Conservation (phyloP, 768 basidiomycete species). For the Lentinus tigrinus region DNA sequence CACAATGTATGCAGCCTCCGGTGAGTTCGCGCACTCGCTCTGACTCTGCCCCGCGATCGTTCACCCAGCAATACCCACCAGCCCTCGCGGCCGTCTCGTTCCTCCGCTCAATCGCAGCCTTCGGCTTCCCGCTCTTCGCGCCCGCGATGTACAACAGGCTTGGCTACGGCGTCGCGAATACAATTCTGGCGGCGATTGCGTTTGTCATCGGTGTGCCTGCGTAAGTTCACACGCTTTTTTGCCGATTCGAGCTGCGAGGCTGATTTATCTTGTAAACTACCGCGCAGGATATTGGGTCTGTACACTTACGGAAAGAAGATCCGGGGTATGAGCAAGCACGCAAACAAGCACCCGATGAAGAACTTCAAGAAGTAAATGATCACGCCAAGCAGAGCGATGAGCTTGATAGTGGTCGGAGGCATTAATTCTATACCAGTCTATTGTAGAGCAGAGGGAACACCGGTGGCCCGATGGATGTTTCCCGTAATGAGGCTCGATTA, state of each 20-base stretch:
- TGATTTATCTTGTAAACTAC: conserved; percentile 21
- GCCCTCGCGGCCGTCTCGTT: conserved; percentile 65
- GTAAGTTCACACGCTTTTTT: conserved; percentile 25
- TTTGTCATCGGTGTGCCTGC: conserved; percentile 57
- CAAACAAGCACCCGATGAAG: no score
- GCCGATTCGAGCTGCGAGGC: conserved; percentile 19
- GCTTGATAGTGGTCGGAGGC: no score
- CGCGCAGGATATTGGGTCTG: conserved; percentile 37
- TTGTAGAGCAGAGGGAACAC: no score
- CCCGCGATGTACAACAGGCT: conserved; percentile 62
- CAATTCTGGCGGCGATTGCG: conserved; percentile 56
- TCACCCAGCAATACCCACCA: conserved; percentile 23
- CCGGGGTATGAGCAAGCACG: conserved; percentile 30
- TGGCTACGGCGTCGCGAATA: conserved; percentile 68
- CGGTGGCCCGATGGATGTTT: no score
- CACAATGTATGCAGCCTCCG: conserved; percentile 66
- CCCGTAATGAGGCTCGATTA: no score
- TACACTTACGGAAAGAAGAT: conserved; percentile 48
- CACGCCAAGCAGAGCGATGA: no score
- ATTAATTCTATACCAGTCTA: no score
- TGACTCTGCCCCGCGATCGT: conserved; percentile 31
- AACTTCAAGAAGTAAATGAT: no score
- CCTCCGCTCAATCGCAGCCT: conserved; percentile 65
- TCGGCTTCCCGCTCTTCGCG: conserved; percentile 74
- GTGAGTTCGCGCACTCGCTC: conserved; percentile 49